Evolutionary conservation across 73 alveolate genomes (phyloP), one percentile per base, ranked within the genome.

Genomic region (Paramecium sexaurelia): DNA sequence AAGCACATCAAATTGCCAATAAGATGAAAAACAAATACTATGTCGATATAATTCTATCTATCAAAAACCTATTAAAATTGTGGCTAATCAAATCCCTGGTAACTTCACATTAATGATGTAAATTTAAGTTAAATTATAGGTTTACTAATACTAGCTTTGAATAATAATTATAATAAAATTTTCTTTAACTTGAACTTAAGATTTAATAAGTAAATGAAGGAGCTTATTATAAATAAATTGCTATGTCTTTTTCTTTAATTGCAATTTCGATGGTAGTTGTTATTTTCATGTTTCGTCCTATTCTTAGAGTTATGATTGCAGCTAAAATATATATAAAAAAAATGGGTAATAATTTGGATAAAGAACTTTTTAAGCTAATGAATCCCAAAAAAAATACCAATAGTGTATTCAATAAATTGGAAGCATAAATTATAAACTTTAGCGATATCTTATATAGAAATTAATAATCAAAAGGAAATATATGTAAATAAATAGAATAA

Each of bases 91-190:
- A 61, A 61, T 61, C 9, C 83, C 47, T 22, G 83, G 83, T 1
- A 61, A 61, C 26, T 61, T 61, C 8, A 61, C 83, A 29, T 32
- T 61, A 29, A 61, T 61, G 83, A 61, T 61, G 83, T 61, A 61
- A 27, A 8, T 24, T 2, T 61, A 1, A 29, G 26, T 26, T 29
- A 22, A 9, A 26, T 11, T 26, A 11, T 29, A 61, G 83, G 83
- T 61, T 61, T 26, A 61, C 83, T 29, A 61, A 61, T 61, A 11
- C 43, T 1, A 61, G 83, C 11, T 61, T 61, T 61, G 83, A 61
- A 29, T 11, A 29, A 8, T 3, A 11, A 3, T 61, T 27, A 26
- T 10, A 61, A 61, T 0, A 61, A 29, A 61, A 61, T 9, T 61
- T 61, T 20, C 3, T 10, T 5, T 7, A 61, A 0, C 43, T 29